Conservation (phyloP, 495 filamentous ascomycete species). For the Talaromyces wortmannii region DNA sequence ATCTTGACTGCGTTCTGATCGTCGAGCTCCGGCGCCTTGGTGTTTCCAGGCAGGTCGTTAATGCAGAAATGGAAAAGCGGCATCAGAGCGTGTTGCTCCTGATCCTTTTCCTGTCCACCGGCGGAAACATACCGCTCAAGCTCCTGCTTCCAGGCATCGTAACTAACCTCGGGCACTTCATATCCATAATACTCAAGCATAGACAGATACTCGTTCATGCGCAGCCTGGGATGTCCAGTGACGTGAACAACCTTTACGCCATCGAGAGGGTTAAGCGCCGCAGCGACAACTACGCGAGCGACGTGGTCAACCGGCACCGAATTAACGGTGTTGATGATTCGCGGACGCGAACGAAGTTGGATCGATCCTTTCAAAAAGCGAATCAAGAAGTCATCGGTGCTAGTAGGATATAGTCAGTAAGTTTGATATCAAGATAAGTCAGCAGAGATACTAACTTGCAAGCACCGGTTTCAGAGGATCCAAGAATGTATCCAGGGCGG, state of each 20-base stretch:
- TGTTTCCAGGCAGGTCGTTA: conserved; percentile 68
- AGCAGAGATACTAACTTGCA: conserved; percentile 9
- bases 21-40: conserved; percentile 74
- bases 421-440: neutral
- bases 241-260: conserved; percentile 65
- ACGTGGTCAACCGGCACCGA: conserved; percentile 85
- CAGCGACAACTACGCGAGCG: conserved; percentile 64
- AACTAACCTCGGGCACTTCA: conserved; percentile 59
- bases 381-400: conserved; percentile 89
- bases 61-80: conserved; percentile 83
- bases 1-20: conserved; percentile 63
- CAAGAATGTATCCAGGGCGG: conserved; percentile 81
- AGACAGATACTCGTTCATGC: conserved; percentile 70
- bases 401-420: conserved; percentile 41
- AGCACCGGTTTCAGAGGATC: conserved; percentile 61
- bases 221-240: conserved; percentile 72
- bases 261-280: conserved; percentile 49
- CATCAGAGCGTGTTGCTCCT: conserved; percentile 38
- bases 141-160: conserved; percentile 43
- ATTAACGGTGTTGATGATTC: conserved; percentile 85
- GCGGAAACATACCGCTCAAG: conserved; percentile 53
- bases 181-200: conserved; percentile 74
- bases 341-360: conserved; percentile 65
- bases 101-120: conserved; percentile 2
- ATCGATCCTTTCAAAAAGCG: conserved; percentile 86